These are phyloP conservation scores for Penicillium sp. DNA, from an alignment of 2,329 filamentous ascomycete species.

Conservation along the genomic window DNA sequence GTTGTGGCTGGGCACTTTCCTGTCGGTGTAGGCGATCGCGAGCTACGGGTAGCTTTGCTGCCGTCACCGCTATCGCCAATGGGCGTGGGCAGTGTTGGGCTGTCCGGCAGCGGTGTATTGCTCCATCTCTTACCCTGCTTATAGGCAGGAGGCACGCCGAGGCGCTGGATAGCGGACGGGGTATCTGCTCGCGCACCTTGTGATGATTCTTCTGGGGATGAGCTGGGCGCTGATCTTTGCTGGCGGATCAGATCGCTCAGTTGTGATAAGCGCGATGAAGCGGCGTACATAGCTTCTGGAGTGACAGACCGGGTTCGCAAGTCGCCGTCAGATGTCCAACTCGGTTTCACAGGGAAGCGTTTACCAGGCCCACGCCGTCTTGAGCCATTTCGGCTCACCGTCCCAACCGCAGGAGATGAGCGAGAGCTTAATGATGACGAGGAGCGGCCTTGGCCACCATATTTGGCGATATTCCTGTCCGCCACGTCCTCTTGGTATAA, in stretches of 20 bases:
- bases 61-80: slow-evolving; percentile 7
- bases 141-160: slow-evolving; percentile 30
- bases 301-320: slow-evolving; percentile 16
- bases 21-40: neutral
- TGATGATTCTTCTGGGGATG: slow-evolving; percentile 20
- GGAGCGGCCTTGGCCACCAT: slow-evolving; percentile 17
- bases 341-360: slow-evolving; percentile 10
- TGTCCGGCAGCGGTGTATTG: slow-evolving; percentile 32
- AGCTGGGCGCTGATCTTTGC: slow-evolving; percentile 31
- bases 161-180: slow-evolving; percentile 16
- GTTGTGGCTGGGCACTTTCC: slow-evolving; percentile 11
- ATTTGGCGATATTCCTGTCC: slow-evolving; percentile 36
- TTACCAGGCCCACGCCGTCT: slow-evolving; percentile 5
- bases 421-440: slow-evolving; percentile 20
- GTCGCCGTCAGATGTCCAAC: slow-evolving; percentile 23
- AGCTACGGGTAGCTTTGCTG: slow-evolving; percentile 1
- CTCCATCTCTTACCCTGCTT: slow-evolving; percentile 32
- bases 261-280: slow-evolving; percentile 4
- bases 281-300: slow-evolving; percentile 1
- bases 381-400: slow-evolving; percentile 11
- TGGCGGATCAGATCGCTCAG: slow-evolving; percentile 19
- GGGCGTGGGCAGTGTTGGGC: slow-evolving; percentile 30
- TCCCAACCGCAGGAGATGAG: slow-evolving; percentile 18
- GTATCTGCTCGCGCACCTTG: neutral
- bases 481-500: slow-evolving; percentile 42